Conservation (phyloP, 768 basidiomycete genomes). For the Xanthoconium purpureum region DNA sequence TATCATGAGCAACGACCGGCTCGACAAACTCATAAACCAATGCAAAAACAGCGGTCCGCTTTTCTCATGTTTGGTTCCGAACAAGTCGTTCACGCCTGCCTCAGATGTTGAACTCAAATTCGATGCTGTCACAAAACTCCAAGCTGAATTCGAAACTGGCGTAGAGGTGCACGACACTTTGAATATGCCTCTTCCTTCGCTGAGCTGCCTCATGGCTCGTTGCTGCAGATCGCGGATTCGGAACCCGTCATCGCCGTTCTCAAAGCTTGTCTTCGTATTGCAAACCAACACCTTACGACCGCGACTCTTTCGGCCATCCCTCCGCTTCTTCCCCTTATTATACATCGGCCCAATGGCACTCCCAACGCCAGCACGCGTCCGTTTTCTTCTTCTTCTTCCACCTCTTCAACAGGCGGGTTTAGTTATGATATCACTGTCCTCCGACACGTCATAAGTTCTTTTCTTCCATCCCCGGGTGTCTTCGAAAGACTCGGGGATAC, state of each 20-base stretch:
- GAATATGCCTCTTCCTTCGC: conserved; percentile 8
- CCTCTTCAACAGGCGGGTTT: conserved; percentile 42
- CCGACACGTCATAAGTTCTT: conserved; percentile 63
- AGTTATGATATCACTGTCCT: conserved; percentile 54
- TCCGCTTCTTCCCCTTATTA: conserved; percentile 60
- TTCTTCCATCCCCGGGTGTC: conserved; percentile 73
- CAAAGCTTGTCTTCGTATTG: conserved; percentile 71
- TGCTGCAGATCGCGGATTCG: conserved; percentile 62
- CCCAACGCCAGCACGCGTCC: conserved; percentile 29
- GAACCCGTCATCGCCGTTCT: conserved; percentile 68
- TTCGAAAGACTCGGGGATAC: conserved; percentile 80
- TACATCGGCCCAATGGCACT: conserved; percentile 38
- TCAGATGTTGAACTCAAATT: conserved; percentile 79
- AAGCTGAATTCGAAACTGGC: conserved; percentile 68
- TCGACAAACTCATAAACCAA: conserved; percentile 62
- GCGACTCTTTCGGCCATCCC: conserved; percentile 73
- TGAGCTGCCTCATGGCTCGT: conserved; percentile 12
- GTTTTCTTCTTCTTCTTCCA: conserved; percentile 53
- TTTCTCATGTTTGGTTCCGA: conserved; percentile 4
- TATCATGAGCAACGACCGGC: conserved; percentile 52
- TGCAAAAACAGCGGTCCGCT: conserved; percentile 61
- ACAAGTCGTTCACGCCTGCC: conserved; percentile 5
- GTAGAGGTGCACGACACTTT: conserved; percentile 50
- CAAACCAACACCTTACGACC: conserved; percentile 78
- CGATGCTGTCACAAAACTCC: conserved; percentile 76